Evolutionary conservation across 2,329 filamentous ascomycete species (phyloP).

Genomic region (Celoporthe dispersa): DNA sequence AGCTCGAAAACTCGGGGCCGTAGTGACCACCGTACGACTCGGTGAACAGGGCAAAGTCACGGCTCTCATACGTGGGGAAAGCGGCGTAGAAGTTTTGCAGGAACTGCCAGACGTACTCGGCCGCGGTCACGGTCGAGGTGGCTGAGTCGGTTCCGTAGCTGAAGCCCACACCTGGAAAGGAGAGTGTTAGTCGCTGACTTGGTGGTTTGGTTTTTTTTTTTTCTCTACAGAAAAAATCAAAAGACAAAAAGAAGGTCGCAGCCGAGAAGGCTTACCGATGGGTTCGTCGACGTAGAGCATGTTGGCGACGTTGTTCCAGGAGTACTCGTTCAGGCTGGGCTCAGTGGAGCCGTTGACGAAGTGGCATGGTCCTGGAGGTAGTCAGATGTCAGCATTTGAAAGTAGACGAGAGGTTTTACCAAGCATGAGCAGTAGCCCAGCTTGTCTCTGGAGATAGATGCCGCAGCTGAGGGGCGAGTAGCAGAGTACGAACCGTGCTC

Average conservation of each 20-base stretch:
- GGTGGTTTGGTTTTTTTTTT: too few relatives aligned
- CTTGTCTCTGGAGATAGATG: neutral
- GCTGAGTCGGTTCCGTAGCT: slow-evolving; percentile 42
- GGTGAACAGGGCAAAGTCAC: slow-evolving; percentile 59
- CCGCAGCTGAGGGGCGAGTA: neutral
- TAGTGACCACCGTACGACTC: slow-evolving; percentile 64
- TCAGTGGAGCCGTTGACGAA: slow-evolving; percentile 42
- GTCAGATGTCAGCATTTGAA: neutral
- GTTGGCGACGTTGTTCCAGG: slow-evolving; percentile 48
- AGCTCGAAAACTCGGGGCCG: slow-evolving; percentile 53
- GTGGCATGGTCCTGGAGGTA: slow-evolving; percentile 42
- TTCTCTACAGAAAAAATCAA: too few relatives aligned
- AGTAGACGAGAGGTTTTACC: neutral
- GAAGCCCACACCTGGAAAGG: slow-evolving; percentile 38
- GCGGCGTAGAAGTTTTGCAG: slow-evolving; percentile 65
- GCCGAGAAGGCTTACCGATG: slow-evolving; percentile 26
- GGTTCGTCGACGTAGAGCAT: slow-evolving; percentile 48
- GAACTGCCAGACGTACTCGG: slow-evolving; percentile 59
- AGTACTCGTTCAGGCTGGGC: slow-evolving; percentile 49
- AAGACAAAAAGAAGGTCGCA: too few relatives aligned
- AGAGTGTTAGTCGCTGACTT: neutral
- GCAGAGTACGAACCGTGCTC: slow-evolving; percentile 39
- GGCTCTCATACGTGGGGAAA: slow-evolving; percentile 65
- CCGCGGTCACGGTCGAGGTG: slow-evolving; percentile 50
- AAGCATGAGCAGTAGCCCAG: neutral